Conservation (phyloP, 139 green algal species). For the Coccomyxa sp. region DNA sequence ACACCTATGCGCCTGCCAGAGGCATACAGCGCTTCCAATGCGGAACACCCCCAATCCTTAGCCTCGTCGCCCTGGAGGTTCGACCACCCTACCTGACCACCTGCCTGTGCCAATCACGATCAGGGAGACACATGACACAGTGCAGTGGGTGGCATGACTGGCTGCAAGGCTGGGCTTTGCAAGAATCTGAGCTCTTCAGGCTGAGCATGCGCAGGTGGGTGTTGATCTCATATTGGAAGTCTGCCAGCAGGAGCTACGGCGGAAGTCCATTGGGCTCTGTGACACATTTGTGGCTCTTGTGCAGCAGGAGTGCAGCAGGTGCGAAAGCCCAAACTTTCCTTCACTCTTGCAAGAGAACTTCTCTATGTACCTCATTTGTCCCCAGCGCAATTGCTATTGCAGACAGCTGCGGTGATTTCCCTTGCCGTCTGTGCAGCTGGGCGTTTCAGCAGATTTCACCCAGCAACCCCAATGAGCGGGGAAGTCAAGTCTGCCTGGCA, state of each 20-base stretch:
- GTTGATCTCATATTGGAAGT: background rate
- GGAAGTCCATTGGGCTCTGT: background rate
- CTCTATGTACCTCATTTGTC: too few species aligned
- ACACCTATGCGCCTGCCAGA: background rate
- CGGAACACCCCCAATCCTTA: slow-evolving; percentile 5
- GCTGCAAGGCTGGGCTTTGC: too few species aligned
- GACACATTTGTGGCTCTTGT: background rate
- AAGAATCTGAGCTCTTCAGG: too few species aligned
- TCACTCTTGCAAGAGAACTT: too few species aligned
- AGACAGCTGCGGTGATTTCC: too few species aligned
- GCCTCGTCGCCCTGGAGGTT: slow-evolving; percentile 4
- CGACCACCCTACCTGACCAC: too few species aligned
- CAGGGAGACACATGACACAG: too few species aligned
- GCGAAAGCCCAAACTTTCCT: too few species aligned
- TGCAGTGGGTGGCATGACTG: too few species aligned
- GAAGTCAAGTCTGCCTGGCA: background rate
- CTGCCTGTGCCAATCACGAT: too few species aligned
- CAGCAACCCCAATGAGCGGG: background rate
- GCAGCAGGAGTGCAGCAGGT: background rate
- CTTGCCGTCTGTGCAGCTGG: too few species aligned
- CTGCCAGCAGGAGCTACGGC: background rate
- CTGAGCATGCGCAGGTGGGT: background rate
- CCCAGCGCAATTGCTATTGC: too few species aligned
- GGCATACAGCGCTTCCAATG: background rate
- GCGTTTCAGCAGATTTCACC: background rate